Evolutionary conservation across 192 early-diverging fungal genomes (phyloP), one percentile per base, ranked within the genome.

Genomic region (Coemansia sp.): DNA sequence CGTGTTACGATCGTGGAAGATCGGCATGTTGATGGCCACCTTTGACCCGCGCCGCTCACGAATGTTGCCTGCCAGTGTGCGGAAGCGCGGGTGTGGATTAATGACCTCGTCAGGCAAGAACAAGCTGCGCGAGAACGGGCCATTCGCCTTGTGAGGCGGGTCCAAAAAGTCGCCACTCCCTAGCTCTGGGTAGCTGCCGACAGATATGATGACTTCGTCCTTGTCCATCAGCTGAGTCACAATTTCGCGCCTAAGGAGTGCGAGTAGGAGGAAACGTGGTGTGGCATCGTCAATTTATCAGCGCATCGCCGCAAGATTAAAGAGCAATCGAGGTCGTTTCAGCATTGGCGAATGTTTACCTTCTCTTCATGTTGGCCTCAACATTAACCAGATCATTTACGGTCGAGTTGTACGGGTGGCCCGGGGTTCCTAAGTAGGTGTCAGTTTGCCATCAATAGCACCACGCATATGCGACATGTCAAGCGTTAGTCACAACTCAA

Each of bases 41-140:
- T 99, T 99, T 29, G 91, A 80, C 29, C 92, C 95, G 17, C 97
- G 91, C 36, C 97, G 93, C 71, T 90, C 79, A 43, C 95, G 89
- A 70, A 99, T 99, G 77, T 99, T 99, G 32, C 87, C 88, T 0
- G 96, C 94, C 53, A 99, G 87, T 17, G 96, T 97, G 70, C 83
- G 84, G 83, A 97, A 99, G 39, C 97, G 88, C 3, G 92, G 93
- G 62, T 99, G 97, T 24, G 93, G 91, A 65, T 94, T 96, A 64
- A 99, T 98, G 35, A 92, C 91, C 58, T 93, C 91, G 71, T 98
- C 93, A 6, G 96, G 94, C 51, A 98, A 85, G 84, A 98, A 98
- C 58, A 99, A 74, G 76, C 91, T 93, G 67, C 90, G 87, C 53
- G 89, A 89, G 14, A 90, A 89, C 53, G 86, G 77, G 14, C 85